Percentiles rank a stretch among this genome's conserved stretches.
Evolutionary conservation across 2,329 filamentous ascomycete species (phyloP).

Genomic region (Paecilomyces sp.): DNA sequence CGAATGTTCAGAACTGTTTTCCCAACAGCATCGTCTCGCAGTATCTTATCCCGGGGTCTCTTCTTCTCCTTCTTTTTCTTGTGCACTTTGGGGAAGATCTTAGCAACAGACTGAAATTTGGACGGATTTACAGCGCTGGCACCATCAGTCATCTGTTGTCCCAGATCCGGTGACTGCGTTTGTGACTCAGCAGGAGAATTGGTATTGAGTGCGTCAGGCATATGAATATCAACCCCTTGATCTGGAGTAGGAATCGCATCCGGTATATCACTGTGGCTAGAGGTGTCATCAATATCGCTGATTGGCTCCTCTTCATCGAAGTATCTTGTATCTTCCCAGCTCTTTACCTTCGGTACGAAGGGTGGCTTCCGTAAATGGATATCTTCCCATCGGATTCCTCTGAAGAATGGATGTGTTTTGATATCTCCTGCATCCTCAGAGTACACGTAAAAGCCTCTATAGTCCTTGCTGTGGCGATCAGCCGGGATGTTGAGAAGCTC

Average conservation of each 20-base stretch:
- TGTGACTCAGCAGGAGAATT: neutral
- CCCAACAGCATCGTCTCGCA: constrained; percentile 64
- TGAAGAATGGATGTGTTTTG: constrained; percentile 82
- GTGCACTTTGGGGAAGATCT: constrained; percentile 36
- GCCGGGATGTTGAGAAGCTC: constrained; percentile 23
- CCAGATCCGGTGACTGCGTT: neutral
- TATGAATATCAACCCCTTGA: neutral
- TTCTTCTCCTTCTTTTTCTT: constrained; percentile 61
- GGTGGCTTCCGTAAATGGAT: constrained; percentile 67
- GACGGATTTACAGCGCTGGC: neutral
- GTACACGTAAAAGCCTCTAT: constrained; percentile 62
- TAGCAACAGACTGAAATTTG: constrained; percentile 19
- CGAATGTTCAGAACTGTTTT: constrained; percentile 68
- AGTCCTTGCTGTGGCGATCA: constrained; percentile 27
- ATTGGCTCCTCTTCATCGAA: constrained; percentile 70
- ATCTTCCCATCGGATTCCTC: constrained; percentile 67
- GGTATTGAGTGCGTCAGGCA: neutral
- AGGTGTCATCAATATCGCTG: constrained; percentile 50
- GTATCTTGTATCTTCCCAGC: constrained; percentile 72
- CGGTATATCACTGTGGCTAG: constrained; percentile 10
- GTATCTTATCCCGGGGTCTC: constrained; percentile 73
- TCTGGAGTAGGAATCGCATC: constrained; percentile 25
- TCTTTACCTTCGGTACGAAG: constrained; percentile 66
- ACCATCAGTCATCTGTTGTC: neutral
- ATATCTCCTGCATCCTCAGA: constrained; percentile 82